A percentile compares a stretch with the other conserved stretches of the same genome.
Evolutionary conservation across 257 asterid species (phyloP).

Genomic region (Paraleonurus japonicus): DNA sequence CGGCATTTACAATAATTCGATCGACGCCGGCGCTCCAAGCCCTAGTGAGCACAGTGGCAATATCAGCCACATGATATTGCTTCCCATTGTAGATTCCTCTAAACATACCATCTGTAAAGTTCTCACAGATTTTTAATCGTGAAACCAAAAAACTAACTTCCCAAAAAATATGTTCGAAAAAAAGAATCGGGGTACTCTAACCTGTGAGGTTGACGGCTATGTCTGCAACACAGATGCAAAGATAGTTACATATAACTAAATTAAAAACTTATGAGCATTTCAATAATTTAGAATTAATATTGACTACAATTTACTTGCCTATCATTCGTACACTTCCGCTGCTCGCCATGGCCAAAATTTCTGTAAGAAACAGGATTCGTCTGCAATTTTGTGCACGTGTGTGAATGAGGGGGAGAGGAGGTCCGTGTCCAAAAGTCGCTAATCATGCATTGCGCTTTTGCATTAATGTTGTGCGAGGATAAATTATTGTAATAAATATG

Average conservation of each 20-base stretch:
- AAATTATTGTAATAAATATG: neutral
- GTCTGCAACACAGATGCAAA: conserved; percentile 44
- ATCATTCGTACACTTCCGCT: conserved; percentile 57
- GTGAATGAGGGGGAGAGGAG: neutral
- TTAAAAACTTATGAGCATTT: neutral
- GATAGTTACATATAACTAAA: neutral
- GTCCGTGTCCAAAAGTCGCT: neutral
- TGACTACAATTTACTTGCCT: conserved; percentile 43
- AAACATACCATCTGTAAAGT: conserved; percentile 78
- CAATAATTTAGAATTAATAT: neutral
- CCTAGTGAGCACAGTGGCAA: conserved; percentile 75
- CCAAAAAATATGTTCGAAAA: neutral
- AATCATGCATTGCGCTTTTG: neutral
- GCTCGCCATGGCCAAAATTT: conserved; percentile 56
- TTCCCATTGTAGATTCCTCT: conserved; percentile 93
- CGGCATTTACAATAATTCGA: conserved; percentile 65
- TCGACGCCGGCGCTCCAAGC: conserved; percentile 98
- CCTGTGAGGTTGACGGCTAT: conserved; percentile 97
- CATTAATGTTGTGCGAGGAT: neutral
- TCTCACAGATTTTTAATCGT: neutral
- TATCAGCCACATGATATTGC: conserved; percentile 76
- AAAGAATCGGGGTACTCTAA: conserved; percentile 19
- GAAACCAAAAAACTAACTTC: neutral
- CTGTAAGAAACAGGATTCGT: neutral
- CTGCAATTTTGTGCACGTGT: conserved; percentile 5